These are phyloP conservation scores for Suillus ampliporus DNA, from an alignment of 768 basidiomycete genomes.

Conservation along the genomic window DNA sequence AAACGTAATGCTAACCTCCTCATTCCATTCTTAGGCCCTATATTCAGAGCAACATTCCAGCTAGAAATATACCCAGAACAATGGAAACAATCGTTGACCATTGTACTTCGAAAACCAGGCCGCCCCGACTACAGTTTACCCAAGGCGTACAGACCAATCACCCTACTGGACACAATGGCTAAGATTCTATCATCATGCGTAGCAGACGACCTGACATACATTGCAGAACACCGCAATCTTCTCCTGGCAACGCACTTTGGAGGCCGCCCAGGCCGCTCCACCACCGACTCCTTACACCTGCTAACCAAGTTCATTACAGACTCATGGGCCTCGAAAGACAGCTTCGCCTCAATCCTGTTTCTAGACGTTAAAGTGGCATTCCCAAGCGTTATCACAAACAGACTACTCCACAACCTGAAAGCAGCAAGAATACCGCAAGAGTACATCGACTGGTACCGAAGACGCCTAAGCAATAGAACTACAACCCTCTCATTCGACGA, in stretches of 20 bases:
- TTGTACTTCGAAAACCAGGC: too few species aligned
- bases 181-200: conserved; percentile 3
- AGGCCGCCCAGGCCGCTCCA: conserved; percentile 26
- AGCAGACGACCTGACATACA: neutral
- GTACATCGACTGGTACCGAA: conserved; percentile 9
- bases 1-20: too few species aligned
- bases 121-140: too few species aligned
- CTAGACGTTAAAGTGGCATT: conserved; percentile 19
- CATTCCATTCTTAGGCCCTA: too few species aligned
- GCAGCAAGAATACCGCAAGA: neutral
- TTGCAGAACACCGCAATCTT: neutral
- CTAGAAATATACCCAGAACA: too few species aligned
- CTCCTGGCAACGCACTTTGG: conserved; percentile 28
- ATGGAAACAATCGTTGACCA: too few species aligned
- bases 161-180: neutral
- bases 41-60: too few species aligned
- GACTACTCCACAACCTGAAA: neutral
- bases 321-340: conserved; percentile 21
- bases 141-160: neutral
- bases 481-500: conserved; percentile 30
- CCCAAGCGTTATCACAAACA: conserved; percentile 15
- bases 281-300: conserved; percentile 34
- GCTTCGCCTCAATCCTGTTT: conserved; percentile 14
- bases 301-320: conserved; percentile 24
- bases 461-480: neutral